Evolutionary conservation across 495 filamentous ascomycete species (phyloP).

Genomic region (Hypoxylon intermedium): DNA sequence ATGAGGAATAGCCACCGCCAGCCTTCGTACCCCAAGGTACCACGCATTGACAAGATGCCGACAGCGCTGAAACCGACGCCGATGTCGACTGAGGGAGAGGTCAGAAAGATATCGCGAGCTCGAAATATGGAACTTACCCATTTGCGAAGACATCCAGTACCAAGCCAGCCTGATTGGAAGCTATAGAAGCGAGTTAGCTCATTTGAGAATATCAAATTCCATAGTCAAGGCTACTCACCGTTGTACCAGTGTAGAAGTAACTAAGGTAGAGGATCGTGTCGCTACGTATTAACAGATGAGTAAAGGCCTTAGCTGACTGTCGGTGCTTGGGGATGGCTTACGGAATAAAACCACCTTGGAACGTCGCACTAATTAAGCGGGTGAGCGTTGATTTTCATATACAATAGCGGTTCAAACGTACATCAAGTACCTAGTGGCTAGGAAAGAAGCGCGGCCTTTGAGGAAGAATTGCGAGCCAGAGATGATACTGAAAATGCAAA

Average conservation of each 20-base stretch:
- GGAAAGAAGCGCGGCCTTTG: slow-evolving; percentile 63
- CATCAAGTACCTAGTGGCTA: slow-evolving; percentile 65
- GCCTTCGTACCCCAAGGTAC: slow-evolving; percentile 63
- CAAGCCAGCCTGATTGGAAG: slow-evolving; percentile 37
- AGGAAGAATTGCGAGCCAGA: slow-evolving; percentile 70
- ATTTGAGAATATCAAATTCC: not conserved
- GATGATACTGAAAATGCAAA: slow-evolving; percentile 75
- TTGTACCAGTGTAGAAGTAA: slow-evolving; percentile 37
- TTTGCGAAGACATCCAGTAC: slow-evolving; percentile 38
- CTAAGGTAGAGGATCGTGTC: slow-evolving; percentile 38
- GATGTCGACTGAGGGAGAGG: slow-evolving; percentile 60
- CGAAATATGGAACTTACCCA: slow-evolving; percentile 16
- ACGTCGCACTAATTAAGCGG: slow-evolving; percentile 49
- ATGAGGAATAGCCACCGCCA: slow-evolving; percentile 77
- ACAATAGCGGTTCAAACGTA: slow-evolving; percentile 36
- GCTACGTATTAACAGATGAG: slow-evolving; percentile 17
- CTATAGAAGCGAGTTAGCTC: slow-evolving; percentile 11
- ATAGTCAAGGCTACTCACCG: slow-evolving; percentile 11
- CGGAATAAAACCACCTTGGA: slow-evolving; percentile 76
- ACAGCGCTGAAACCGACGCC: slow-evolving; percentile 72
- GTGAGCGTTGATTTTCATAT: slow-evolving; percentile 8
- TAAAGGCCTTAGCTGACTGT: not conserved
- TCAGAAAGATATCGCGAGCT: not conserved
- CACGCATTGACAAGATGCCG: slow-evolving; percentile 71
- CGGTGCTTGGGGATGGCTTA: slow-evolving; percentile 20